Base-by-base conservation (phyloP, 2,329 filamentous ascomycete species). In the Chrysoporthe puriensis region DNA sequence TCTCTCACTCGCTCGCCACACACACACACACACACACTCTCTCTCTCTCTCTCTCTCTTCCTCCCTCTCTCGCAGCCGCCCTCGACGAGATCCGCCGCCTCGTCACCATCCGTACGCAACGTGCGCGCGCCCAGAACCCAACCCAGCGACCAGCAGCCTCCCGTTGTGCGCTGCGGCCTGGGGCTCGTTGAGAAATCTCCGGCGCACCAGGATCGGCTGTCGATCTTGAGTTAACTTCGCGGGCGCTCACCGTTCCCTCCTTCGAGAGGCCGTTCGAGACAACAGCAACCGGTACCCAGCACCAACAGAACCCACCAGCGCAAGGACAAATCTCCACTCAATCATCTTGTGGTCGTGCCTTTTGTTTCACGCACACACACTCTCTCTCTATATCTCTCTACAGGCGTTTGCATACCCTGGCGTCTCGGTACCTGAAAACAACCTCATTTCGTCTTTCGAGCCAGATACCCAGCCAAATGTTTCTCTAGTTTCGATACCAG, bases 251-350 rank as follows among this genome's bases (percentile, higher is more conserved):
- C 18, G 52, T 2, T 18, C 9, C 18, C 21, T 58, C n/a, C 50
- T 40, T 46, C 42, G 32, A 36, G 18, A 34, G 13, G 42, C 59
- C 42, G 32, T 48, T 48, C 48, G 36, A 9, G 36, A 40, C 5
- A 40, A 40, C 36, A 40, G 9, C 36, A 40, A 40, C 36, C 4
- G 36, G 26, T 26, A 40, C 36, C 36, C 5, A 40, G 9, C 6
- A 40, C 36, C 36, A 40, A 40, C 59, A 40, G 52, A 48, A 54
- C 3, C 14, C 50, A 54, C 50, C 46, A 16, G 7, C 46, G 36
- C 36, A 40, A 61, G 46, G 68, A 70, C 59, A 67, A 72, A 73
- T 76, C 75, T 75, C 76, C 75, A 77, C 76, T 75, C 75, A 77
- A 70, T 72, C 73, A 26, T 61, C 7, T 61, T 16, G 26, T 61